A percentile compares a stretch with the other conserved stretches of the same genome.
These are phyloP conservation scores for Boletus rubescentipes DNA, from an alignment of 768 basidiomycete genomes.

Conservation along the genomic window DNA sequence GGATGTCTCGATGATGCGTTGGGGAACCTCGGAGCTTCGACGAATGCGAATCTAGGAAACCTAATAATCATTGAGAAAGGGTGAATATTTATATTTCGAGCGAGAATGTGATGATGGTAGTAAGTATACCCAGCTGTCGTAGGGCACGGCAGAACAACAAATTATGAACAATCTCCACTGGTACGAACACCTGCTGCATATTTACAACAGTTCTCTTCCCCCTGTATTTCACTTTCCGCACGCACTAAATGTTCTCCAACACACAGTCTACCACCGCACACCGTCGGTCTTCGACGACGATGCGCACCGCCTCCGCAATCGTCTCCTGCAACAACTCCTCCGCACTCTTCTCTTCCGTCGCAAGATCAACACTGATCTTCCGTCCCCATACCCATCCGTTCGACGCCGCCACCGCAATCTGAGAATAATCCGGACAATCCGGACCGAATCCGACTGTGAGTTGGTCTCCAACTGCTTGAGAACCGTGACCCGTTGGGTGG, in stretches of 20 bases:
- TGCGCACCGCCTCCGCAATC: constrained; percentile 49
- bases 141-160: too few species aligned
- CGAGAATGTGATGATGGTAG: too few species aligned
- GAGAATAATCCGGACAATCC: constrained; percentile 54
- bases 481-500: constrained; percentile 58
- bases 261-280: constrained; percentile 69
- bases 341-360: constrained; percentile 24
- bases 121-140: too few species aligned
- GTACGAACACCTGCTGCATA: too few species aligned
- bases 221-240: neutral
- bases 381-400: constrained; percentile 64
- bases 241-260: constrained; percentile 39
- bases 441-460: constrained; percentile 69
- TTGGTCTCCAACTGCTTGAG: constrained; percentile 41
- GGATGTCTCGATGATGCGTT: too few species aligned
- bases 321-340: constrained; percentile 30
- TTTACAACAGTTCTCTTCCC: too few species aligned
- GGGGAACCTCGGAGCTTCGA: too few species aligned
- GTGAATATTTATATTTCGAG: too few species aligned
- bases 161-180: too few species aligned
- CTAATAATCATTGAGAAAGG: too few species aligned
- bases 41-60: too few species aligned
- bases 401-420: constrained; percentile 66
- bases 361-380: constrained; percentile 33
- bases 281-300: constrained; percentile 56